Conservation (phyloP, 495 filamentous ascomycete genomes). For the Aspergillus indologenus region DNA sequence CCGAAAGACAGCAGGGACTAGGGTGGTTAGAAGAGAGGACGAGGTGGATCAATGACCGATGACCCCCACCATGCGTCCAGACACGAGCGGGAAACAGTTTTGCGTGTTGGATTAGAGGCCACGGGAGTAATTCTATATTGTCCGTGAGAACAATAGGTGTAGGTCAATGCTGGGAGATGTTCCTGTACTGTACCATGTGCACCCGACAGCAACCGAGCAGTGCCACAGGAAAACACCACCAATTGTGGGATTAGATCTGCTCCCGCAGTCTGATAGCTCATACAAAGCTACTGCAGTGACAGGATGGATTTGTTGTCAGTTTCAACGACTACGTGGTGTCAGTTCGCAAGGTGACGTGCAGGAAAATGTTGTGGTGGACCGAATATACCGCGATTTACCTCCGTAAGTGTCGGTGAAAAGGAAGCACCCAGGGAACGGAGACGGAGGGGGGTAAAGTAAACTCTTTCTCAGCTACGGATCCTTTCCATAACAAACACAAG, state of each 20-base stretch:
- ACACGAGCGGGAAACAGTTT: background rate
- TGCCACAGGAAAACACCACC: background rate
- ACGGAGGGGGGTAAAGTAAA: background rate
- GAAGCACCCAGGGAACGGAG: background rate
- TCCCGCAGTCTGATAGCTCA: background rate
- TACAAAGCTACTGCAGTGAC: background rate
- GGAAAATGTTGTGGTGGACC: background rate
- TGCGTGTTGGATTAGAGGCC: background rate
- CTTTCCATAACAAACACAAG: constrained; percentile 1
- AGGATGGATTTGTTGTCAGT: background rate
- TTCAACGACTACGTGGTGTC: background rate
- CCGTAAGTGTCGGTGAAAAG: constrained; percentile 2
- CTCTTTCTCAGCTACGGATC: background rate
- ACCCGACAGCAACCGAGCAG: background rate
- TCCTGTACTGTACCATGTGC: background rate
- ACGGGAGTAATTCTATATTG: background rate
- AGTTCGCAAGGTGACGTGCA: background rate
- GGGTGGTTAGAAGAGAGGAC: background rate
- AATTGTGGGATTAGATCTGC: background rate
- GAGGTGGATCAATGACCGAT: background rate
- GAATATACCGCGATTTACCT: background rate
- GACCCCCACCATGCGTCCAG: background rate
- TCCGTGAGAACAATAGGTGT: background rate
- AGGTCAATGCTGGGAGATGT: background rate
- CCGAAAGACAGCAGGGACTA: background rate